These are phyloP conservation scores for Camellia oleifera DNA, from an alignment of 179 eudicot species.

Conservation along the genomic window DNA sequence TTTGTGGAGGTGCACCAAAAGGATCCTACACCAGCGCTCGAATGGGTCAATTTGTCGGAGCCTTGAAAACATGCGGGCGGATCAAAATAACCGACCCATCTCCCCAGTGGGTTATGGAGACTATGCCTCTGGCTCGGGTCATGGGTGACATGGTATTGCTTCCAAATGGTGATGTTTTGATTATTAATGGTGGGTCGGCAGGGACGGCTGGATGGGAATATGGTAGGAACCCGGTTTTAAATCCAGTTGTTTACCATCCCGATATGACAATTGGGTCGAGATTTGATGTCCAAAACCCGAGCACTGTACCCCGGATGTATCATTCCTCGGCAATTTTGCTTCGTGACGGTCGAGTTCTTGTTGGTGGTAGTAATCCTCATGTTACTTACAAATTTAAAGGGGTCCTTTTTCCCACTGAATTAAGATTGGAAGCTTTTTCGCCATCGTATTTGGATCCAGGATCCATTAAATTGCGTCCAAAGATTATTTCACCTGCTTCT, in stretches of 20 bases:
- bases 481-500: constrained; percentile 31
- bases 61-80: constrained; percentile 52
- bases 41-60: constrained; percentile 32
- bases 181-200: constrained; percentile 48
- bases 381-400: constrained; percentile 13
- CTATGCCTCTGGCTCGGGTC: constrained; percentile 54
- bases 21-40: constrained; percentile 20
- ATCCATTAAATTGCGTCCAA: constrained; percentile 22
- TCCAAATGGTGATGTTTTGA: constrained; percentile 52
- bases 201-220: constrained; percentile 62
- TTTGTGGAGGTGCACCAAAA: constrained; percentile 64
- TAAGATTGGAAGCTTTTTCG: constrained; percentile 60
- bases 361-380: constrained; percentile 43
- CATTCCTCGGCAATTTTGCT: constrained; percentile 33
- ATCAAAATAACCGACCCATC: constrained; percentile 40
- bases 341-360: constrained; percentile 35
- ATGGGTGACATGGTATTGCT: constrained; percentile 69
- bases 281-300: constrained; percentile 28
- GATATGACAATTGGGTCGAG: constrained; percentile 16
- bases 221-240: constrained; percentile 30
- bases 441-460: constrained; percentile 54
- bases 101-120: constrained; percentile 58
- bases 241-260: constrained; percentile 27
- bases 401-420: constrained; percentile 61
- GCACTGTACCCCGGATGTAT: constrained; percentile 31